phyloP scores from a whole-genome alignment of 1,284 basidiomycete genomes.

The Trametes versicolor region DNA sequence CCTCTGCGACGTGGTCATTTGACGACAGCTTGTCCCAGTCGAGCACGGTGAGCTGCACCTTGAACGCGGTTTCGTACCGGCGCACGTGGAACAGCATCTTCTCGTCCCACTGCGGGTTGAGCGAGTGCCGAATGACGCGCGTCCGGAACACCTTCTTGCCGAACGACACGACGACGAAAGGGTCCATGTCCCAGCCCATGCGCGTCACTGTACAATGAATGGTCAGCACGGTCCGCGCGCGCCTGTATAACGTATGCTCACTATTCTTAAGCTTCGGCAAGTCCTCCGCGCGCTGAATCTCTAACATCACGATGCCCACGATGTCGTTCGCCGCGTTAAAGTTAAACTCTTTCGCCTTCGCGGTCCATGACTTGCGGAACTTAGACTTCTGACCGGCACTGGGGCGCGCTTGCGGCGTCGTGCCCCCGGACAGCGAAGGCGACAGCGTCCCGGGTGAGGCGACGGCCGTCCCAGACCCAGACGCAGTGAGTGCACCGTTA shows the following conservation, averaged over 20 bases:
- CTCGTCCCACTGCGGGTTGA: slow-evolving; percentile 95
- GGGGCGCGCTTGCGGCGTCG: slow-evolving; percentile 28
- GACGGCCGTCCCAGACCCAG: slow-evolving; percentile 25
- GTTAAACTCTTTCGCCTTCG: slow-evolving; percentile 62
- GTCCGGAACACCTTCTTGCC: slow-evolving; percentile 98
- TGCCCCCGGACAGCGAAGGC: slow-evolving; percentile 25
- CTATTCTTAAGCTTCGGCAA: slow-evolving; percentile 90
- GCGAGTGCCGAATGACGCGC: slow-evolving; percentile 87
- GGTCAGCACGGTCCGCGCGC: slow-evolving; percentile 8
- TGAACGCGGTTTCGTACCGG: slow-evolving; percentile 83
- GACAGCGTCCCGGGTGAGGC: slow-evolving; percentile 17
- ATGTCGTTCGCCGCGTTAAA: slow-evolving; percentile 82
- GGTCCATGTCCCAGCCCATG: slow-evolving; percentile 96
- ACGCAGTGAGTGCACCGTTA: slow-evolving; percentile 14
- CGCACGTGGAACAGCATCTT: slow-evolving; percentile 96
- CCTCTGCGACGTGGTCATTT: slow-evolving; percentile 89
- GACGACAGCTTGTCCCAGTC: slow-evolving; percentile 96
- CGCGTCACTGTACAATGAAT: slow-evolving; percentile 72
- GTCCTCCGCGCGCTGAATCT: slow-evolving; percentile 77
- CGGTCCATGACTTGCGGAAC: slow-evolving; percentile 45
- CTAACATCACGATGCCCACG: slow-evolving; percentile 91
- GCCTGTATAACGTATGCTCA: slow-evolving; percentile 52
- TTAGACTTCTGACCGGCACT: slow-evolving; percentile 32
- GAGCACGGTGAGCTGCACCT: slow-evolving; percentile 83
- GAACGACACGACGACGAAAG: slow-evolving; percentile 95